Evolutionary conservation across 257 asterid species (phyloP), one percentile per base, ranked within the genome.

Genomic region (Solanum paucissectum): DNA sequence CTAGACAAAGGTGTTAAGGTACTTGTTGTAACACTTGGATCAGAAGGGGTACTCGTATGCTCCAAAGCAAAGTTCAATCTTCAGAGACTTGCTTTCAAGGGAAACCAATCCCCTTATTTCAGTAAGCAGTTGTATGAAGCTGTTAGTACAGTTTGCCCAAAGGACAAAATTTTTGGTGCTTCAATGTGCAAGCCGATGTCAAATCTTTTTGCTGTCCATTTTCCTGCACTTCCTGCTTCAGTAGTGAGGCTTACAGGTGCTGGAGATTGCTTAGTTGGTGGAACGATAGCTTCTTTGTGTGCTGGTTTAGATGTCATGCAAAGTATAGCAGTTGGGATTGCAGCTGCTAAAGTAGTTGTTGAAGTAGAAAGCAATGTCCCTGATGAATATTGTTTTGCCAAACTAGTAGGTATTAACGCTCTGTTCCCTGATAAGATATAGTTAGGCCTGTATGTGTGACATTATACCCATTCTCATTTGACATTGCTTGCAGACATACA

Each of bases 181-280:
- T 88, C 88, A 12, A 87, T 34, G 86, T 88, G 89, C 49, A 89
- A 72, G 44, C 87, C 90, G 23, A 89, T 88, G 87, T 87, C 85
- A 74, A 87, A 81, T 62, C 49, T 87, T 38, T 87, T 87, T 38
- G 95, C 94, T 9, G 83, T 97, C 55, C 98, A 95, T 94, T 92
- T 95, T 87, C 98, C 99, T 46, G 95, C 99, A 25, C 92, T 95
- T 64, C 69, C 98, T 79, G 95, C 98, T 37, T 88, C 95, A 12
- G 96, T 95, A 3, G 95, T 91, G 66, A 92, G 95, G 89, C 94
- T 95, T 77, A 94, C 95, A 2, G 99, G 99, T 55, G 98, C 98
- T 7, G 99, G 99, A 69, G 99, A 95, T 92, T 97, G 99, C 93
- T 94, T 95, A 83, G 99, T 95, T 83, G 99, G 99, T 46, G 99